Evolutionary conservation across 768 basidiomycete species (phyloP).

Genomic region (Auricularia sp.): DNA sequence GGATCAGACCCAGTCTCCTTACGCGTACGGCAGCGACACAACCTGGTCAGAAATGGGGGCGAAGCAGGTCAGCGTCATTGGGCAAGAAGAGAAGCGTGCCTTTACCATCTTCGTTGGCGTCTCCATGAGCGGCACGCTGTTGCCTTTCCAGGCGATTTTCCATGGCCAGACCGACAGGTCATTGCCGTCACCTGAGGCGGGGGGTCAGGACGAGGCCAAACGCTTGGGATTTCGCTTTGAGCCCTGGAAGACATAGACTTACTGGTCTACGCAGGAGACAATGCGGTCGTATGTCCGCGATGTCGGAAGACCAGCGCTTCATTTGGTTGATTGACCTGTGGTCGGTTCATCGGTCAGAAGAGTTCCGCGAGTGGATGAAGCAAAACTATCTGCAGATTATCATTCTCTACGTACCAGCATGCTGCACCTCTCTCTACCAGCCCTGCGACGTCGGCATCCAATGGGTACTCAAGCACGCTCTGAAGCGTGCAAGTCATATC

Average conservation of each 20-base stretch:
- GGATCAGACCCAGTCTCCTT: constrained; percentile 28
- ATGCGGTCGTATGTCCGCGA: not conserved
- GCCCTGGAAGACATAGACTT: constrained; percentile 13
- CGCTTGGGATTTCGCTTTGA: constrained; percentile 16
- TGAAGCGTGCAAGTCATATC: constrained; percentile 22
- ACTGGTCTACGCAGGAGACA: not conserved
- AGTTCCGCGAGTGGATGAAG: constrained; percentile 27
- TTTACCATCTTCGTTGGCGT: constrained; percentile 28
- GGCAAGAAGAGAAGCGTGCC: constrained; percentile 33
- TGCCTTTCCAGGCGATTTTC: constrained; percentile 32
- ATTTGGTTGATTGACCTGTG: constrained; percentile 19
- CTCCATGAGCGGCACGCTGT: constrained; percentile 19
- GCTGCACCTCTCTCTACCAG: constrained; percentile 16
- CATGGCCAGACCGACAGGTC: constrained; percentile 19
- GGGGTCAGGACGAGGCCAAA: constrained; percentile 14
- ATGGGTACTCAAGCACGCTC: constrained; percentile 25
- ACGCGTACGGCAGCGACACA: constrained; percentile 15
- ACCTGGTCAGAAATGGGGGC: constrained; percentile 23
- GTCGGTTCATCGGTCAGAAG: constrained; percentile 27
- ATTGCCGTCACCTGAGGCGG: constrained; percentile 11
- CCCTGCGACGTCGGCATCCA: constrained; percentile 28
- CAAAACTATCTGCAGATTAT: constrained; percentile 14
- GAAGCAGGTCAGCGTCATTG: constrained; percentile 26
- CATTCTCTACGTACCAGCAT: constrained; percentile 18
- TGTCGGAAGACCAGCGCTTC: constrained; percentile 8